Evolutionary conservation across 148 eudicot genomes (phyloP).

Genomic region (Amaranthus palmeri): DNA sequence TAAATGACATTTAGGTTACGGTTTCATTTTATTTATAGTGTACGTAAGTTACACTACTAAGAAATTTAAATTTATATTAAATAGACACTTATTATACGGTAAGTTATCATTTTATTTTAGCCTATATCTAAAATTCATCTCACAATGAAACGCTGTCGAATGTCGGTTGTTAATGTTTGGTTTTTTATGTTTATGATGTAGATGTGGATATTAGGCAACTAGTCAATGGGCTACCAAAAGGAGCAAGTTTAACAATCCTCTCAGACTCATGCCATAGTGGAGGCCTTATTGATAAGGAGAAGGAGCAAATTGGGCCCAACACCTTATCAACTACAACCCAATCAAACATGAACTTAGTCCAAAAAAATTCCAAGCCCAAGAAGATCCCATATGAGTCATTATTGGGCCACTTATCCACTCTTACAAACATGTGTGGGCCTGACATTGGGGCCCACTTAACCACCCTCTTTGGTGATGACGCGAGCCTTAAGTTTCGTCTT

Average conservation of each 20-base stretch:
- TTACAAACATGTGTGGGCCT: constrained; percentile 34
- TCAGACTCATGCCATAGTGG: constrained; percentile 68
- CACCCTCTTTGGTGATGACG: constrained; percentile 39
- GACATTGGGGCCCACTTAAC: constrained; percentile 47
- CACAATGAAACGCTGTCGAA: too few relatives aligned
- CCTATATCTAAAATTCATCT: background rate
- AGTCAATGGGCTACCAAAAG: constrained; percentile 53
- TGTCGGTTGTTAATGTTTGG: too few relatives aligned
- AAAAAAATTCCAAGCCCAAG: constrained; percentile 23
- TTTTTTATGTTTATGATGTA: constrained; percentile 17
- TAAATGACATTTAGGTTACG: too few relatives aligned
- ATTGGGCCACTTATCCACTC: constrained; percentile 32
- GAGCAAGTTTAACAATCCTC: constrained; percentile 55
- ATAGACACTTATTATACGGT: too few relatives aligned
- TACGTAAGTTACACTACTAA: too few relatives aligned
- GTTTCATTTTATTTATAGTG: too few relatives aligned
- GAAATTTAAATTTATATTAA: too few relatives aligned
- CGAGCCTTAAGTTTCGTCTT: constrained; percentile 41
- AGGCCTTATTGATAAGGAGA: constrained; percentile 70
- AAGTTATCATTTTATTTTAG: too few relatives aligned
- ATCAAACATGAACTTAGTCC: constrained; percentile 7
- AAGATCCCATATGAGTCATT: constrained; percentile 37
- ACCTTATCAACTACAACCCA: constrained; percentile 8
- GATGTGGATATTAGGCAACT: constrained; percentile 61
- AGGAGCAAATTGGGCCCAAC: constrained; percentile 64